Conservation (phyloP, 2,329 filamentous ascomycete genomes). For the Dendrostoma leiphaemia region DNA sequence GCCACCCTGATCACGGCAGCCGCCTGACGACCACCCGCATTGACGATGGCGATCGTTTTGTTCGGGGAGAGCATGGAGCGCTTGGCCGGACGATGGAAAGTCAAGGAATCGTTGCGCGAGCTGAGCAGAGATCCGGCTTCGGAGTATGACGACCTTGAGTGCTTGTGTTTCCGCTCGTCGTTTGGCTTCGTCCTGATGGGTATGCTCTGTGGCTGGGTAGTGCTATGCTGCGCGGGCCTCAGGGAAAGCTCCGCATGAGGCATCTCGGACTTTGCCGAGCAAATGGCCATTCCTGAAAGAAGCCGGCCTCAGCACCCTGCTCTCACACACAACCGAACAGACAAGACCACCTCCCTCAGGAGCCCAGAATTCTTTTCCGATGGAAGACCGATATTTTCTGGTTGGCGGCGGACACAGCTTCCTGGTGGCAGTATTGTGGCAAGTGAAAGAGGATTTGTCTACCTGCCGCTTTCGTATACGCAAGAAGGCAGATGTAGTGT, state of each 20-base stretch:
- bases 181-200: slow-evolving; percentile 18
- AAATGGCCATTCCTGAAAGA: slow-evolving; percentile 20
- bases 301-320: background rate
- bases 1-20: slow-evolving; percentile 94
- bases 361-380: background rate
- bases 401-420: too few relatives aligned
- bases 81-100: slow-evolving; percentile 57
- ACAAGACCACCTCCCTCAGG: slow-evolving; percentile 1
- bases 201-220: slow-evolving; percentile 13
- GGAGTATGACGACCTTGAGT: slow-evolving; percentile 61
- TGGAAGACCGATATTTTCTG: too few relatives aligned
- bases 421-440: too few relatives aligned
- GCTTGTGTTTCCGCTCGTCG: slow-evolving; percentile 50
- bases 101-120: slow-evolving; percentile 59
- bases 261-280: slow-evolving; percentile 17
- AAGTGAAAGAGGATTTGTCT: background rate
- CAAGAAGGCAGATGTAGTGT: background rate
- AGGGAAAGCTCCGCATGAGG: slow-evolving; percentile 31
- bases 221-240: slow-evolving; percentile 30
- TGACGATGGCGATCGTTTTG: slow-evolving; percentile 92
- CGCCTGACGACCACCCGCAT: slow-evolving; percentile 92
- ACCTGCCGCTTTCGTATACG: background rate
- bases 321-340: background rate
- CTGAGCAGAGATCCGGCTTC: slow-evolving; percentile 53
- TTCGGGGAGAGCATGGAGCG: slow-evolving; percentile 57